Conservation (phyloP, 495 filamentous ascomycete genomes). For the Penicillium dipodomyicola region DNA sequence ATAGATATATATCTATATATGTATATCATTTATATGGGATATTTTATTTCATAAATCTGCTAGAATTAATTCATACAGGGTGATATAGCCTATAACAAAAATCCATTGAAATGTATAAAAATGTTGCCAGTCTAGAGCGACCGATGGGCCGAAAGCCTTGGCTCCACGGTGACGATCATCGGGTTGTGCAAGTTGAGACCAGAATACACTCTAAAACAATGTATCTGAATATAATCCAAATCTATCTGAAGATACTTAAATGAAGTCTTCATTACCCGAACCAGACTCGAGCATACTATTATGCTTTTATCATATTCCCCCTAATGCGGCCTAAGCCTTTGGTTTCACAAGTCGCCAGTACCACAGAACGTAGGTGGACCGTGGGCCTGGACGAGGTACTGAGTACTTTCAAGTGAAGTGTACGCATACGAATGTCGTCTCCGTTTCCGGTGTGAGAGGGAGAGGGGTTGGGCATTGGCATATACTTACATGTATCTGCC, state of each 20-base stretch:
- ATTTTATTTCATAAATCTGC: not conserved
- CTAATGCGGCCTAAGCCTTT: constrained; percentile 2
- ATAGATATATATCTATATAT: no score
- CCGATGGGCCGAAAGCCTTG: constrained; percentile 7
- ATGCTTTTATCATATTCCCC: not conserved
- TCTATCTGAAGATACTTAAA: not conserved
- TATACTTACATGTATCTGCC: not conserved
- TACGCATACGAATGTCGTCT: no score
- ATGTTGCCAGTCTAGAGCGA: constrained; percentile 22
- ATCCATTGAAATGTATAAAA: constrained; percentile 9
- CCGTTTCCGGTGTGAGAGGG: constrained; percentile 12
- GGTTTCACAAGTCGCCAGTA: constrained; percentile 8
- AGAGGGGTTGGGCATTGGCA: constrained; percentile 13
- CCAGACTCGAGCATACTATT: constrained; percentile 7
- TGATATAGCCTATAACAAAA: not conserved
- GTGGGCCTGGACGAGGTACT: constrained; percentile 2
- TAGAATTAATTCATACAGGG: not conserved
- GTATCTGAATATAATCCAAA: not conserved
- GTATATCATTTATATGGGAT: no score
- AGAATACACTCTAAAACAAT: not conserved
- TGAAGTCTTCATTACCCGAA: constrained; percentile 16
- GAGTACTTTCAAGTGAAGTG: not conserved
- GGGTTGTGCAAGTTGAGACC: not conserved
- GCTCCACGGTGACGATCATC: constrained; percentile 30
- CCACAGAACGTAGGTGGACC: not conserved